Evolutionary conservation across 352 stramenopile genomes (phyloP).

Genomic region (Pythium apleroticum): DNA sequence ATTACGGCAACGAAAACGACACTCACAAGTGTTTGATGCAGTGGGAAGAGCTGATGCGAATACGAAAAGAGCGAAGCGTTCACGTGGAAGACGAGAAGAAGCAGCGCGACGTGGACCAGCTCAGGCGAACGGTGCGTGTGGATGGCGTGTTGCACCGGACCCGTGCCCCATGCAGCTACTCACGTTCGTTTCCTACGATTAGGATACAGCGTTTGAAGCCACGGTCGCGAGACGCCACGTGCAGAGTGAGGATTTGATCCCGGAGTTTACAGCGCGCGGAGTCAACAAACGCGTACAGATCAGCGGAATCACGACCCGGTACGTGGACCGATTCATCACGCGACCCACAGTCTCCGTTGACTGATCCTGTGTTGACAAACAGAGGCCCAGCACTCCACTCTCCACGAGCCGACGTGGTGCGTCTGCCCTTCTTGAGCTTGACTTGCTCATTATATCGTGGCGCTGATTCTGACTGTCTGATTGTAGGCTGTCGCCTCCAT

Average conservation of each 20-base stretch:
- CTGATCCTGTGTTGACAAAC: neutral
- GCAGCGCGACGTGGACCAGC: slow-evolving; percentile 34
- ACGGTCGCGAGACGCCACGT: slow-evolving; percentile 47
- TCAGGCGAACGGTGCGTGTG: slow-evolving; percentile 13
- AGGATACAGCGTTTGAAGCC: slow-evolving; percentile 59
- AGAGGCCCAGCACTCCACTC: slow-evolving; percentile 67
- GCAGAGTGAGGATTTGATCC: slow-evolving; percentile 55
- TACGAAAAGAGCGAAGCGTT: slow-evolving; percentile 35
- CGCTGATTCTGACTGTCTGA: neutral
- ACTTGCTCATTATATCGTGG: neutral
- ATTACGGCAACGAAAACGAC: neutral
- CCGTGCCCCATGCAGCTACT: neutral
- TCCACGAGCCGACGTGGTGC: slow-evolving; percentile 50
- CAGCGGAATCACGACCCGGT: slow-evolving; percentile 81
- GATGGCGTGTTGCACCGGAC: neutral
- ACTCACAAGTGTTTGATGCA: slow-evolving; percentile 12
- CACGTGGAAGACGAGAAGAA: slow-evolving; percentile 33
- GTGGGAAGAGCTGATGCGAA: slow-evolving; percentile 46
- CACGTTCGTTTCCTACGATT: neutral
- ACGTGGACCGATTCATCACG: too few species aligned
- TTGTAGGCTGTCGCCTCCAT: slow-evolving; percentile 62
- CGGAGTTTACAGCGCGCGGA: slow-evolving; percentile 60
- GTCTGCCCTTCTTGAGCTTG: neutral
- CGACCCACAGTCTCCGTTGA: neutral
- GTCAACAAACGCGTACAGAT: slow-evolving; percentile 62